These are phyloP conservation scores for Pinus tabuliformis DNA, from an alignment of 75 land plant genomes.

Conservation along the genomic window DNA sequence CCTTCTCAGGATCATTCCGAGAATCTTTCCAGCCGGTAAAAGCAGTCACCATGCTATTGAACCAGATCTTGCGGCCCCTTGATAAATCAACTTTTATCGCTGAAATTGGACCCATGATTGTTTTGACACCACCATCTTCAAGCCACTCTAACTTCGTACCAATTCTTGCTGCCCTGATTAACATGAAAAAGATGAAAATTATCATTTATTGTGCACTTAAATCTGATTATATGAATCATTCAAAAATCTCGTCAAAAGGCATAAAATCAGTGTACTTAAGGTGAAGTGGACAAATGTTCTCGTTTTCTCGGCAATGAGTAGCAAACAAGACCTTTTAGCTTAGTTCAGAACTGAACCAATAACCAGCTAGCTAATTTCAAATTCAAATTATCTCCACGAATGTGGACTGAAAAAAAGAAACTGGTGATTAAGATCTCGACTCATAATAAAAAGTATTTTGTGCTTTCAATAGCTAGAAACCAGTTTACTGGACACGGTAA, in stretches of 20 bases:
- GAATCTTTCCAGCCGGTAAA: conserved; percentile 95
- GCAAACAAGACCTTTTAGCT: background rate
- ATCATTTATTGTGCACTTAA: too few relatives aligned
- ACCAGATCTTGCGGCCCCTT: conserved; percentile 84
- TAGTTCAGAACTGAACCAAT: background rate
- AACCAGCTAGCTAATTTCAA: background rate
- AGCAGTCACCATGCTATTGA: conserved; percentile 98
- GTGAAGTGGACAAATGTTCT: too few relatives aligned
- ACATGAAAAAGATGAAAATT: background rate
- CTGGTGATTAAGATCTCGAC: background rate
- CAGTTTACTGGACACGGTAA: background rate
- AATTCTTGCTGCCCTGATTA: conserved; percentile 77
- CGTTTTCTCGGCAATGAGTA: background rate
- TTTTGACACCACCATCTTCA: conserved; percentile 69
- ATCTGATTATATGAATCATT: too few relatives aligned
- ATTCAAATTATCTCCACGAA: background rate
- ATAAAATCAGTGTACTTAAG: too few relatives aligned
- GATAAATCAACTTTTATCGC: conserved; percentile 71
- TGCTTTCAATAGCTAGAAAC: background rate
- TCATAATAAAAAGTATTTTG: background rate
- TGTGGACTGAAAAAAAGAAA: background rate
- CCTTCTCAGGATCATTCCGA: conserved; percentile 86
- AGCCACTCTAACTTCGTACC: conserved; percentile 90
- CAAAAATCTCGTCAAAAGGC: background rate
- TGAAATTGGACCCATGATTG: conserved; percentile 92